Conservation (phyloP, 176 grass and related monocot genomes). For the Avena sativa region DNA sequence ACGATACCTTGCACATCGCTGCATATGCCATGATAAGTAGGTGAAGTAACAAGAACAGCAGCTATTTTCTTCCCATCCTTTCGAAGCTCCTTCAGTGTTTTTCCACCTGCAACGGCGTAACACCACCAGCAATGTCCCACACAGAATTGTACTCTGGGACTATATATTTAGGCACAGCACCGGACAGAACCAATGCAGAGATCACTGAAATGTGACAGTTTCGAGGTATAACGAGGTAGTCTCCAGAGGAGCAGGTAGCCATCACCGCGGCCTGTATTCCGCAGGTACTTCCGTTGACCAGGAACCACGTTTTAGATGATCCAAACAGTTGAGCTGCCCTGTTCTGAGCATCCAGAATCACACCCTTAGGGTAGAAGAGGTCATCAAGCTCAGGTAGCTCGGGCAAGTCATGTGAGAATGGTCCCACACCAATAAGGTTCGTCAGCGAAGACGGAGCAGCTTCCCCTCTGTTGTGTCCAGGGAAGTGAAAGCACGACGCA, state of each 20-base stretch:
- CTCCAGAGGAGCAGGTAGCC: slow-evolving; percentile 69
- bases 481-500: slow-evolving; percentile 43
- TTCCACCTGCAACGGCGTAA: slow-evolving; percentile 48
- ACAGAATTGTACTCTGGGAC: slow-evolving; percentile 69
- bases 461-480: slow-evolving; percentile 64
- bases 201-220: no score
- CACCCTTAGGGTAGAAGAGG: slow-evolving; percentile 81
- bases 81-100: no score
- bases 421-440: slow-evolving; percentile 41
- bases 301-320: slow-evolving; percentile 31
- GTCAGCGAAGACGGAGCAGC: slow-evolving; percentile 57
- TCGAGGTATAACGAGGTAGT: slow-evolving; percentile 26
- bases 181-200: no score
- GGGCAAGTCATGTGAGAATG: slow-evolving; percentile 74
- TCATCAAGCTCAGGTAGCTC: slow-evolving; percentile 83
- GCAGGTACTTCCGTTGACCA: slow-evolving; percentile 75
- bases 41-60: no score
- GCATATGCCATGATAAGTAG: no score
- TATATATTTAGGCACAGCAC: slow-evolving; percentile 69
- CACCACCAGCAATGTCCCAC: slow-evolving; percentile 82
- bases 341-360: slow-evolving; percentile 71
- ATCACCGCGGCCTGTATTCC: slow-evolving; percentile 88
- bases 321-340: slow-evolving; percentile 75
- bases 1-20: no score
- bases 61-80: no score